phyloP scores from a whole-genome alignment of 1,284 basidiomycete species.

The Sporisorium iseilematis-ciliati region DNA sequence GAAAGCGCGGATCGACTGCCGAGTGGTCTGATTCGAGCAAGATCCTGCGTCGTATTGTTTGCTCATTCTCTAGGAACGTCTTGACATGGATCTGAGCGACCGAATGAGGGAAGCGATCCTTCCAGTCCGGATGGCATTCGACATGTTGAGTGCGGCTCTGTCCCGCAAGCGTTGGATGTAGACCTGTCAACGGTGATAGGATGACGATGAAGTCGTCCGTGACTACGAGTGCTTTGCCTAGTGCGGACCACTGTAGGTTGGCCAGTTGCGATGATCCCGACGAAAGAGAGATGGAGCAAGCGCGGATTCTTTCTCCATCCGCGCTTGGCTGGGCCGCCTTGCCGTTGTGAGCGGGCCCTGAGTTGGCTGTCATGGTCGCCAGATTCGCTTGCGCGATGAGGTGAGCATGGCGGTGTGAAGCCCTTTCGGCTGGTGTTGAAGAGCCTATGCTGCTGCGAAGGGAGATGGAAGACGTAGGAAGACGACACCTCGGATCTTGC shows the following conservation, averaged over 20 bases:
- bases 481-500: slow-evolving; percentile 8
- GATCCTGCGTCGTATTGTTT: slow-evolving; percentile 15
- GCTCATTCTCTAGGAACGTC: slow-evolving; percentile 35
- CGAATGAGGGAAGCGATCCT: slow-evolving; percentile 41
- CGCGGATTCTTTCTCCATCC: slow-evolving; percentile 14
- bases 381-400: neutral
- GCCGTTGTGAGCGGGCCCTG: neutral
- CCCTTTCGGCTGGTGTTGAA: neutral
- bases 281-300: slow-evolving; percentile 34
- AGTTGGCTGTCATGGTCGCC: neutral
- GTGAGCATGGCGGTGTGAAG: slow-evolving; percentile 2
- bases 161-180: slow-evolving; percentile 21
- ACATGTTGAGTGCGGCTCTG: slow-evolving; percentile 31
- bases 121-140: slow-evolving; percentile 40
- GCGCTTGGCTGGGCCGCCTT: neutral
- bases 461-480: neutral
- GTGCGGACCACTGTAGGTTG: slow-evolving; percentile 45
- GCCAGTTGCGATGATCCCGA: slow-evolving; percentile 17
- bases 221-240: slow-evolving; percentile 40
- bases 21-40: slow-evolving; percentile 41
- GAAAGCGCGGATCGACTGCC: slow-evolving; percentile 29
- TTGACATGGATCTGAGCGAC: slow-evolving; percentile 39
- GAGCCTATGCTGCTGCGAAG: neutral
- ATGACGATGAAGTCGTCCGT: slow-evolving; percentile 38
- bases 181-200: slow-evolving; percentile 23